phyloP scores from a whole-genome alignment of 176 grass and related monocot genomes.

The Pontederia paniculata region DNA sequence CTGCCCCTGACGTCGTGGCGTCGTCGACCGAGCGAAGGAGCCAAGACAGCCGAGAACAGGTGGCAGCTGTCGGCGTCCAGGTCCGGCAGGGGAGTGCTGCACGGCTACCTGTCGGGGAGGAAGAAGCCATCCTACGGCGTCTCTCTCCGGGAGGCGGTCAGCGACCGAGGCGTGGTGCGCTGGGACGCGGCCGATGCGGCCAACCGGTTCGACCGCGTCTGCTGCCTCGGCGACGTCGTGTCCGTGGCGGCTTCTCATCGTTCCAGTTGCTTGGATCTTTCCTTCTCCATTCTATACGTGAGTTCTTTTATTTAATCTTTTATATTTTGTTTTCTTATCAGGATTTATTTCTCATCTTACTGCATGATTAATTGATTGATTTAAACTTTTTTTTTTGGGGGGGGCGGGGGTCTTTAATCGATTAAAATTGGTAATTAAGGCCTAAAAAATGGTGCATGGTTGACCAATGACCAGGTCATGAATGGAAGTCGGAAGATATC shows the following conservation, averaged over 20 bases:
- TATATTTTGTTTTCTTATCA: background rate
- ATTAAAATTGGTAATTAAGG: too few relatives aligned
- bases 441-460: too few relatives aligned
- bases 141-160: conserved; percentile 17
- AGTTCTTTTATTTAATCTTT: conserved; percentile 21
- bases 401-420: too few relatives aligned
- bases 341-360: background rate
- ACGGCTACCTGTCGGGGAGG: conserved; percentile 21
- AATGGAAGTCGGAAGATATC: too few relatives aligned
- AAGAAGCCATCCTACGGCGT: conserved; percentile 6
- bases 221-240: too few relatives aligned
- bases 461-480: too few relatives aligned
- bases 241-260: background rate
- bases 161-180: conserved; percentile 19
- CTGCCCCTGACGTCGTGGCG: too few relatives aligned
- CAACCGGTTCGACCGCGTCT: conserved; percentile 30
- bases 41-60: conserved; percentile 39
- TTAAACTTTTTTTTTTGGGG: too few relatives aligned
- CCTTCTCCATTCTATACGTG: conserved; percentile 74
- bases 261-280: conserved; percentile 10
- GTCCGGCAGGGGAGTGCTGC: background rate
- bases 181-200: conserved; percentile 37
- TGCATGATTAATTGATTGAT: background rate
- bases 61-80: conserved; percentile 11
- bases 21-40: conserved; percentile 2